Percentiles rank a stretch among this genome's conserved stretches.
Conservation (phyloP, 2,329 filamentous ascomycete species). For the Clonostachys rosea region DNA sequence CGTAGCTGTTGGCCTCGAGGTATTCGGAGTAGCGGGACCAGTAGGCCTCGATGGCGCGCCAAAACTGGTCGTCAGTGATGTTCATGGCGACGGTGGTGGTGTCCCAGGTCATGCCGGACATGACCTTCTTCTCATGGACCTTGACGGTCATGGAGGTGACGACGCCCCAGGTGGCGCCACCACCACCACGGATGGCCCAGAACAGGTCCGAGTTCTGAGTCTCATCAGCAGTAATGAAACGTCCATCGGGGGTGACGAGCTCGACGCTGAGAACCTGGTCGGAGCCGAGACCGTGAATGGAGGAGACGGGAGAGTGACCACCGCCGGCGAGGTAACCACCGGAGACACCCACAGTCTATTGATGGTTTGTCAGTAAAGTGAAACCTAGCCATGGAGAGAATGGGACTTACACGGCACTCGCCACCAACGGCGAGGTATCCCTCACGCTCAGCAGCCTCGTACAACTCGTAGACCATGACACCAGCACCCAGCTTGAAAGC, state of each 20-base stretch:
- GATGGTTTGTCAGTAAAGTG: neutral
- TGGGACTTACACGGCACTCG: slow-evolving; percentile 30
- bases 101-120: slow-evolving; percentile 27
- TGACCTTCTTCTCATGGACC: slow-evolving; percentile 21
- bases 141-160: slow-evolving; percentile 28
- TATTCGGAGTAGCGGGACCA: slow-evolving; percentile 21
- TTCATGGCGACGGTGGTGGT: slow-evolving; percentile 18
- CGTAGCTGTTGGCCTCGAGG: slow-evolving; percentile 17
- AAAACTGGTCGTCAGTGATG: slow-evolving; percentile 20
- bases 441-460: slow-evolving; percentile 39
- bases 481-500: slow-evolving; percentile 53
- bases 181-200: slow-evolving; percentile 43
- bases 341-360: slow-evolving; percentile 15
- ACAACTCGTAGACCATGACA: slow-evolving; percentile 47
- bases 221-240: slow-evolving; percentile 31
- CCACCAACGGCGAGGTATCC: slow-evolving; percentile 47
- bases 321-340: slow-evolving; percentile 27
- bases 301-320: slow-evolving; percentile 42
- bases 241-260: slow-evolving; percentile 38
- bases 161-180: slow-evolving; percentile 34
- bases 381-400: neutral
- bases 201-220: slow-evolving; percentile 39
- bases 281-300: slow-evolving; percentile 32
- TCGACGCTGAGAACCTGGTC: slow-evolving; percentile 47
- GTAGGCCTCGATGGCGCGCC: slow-evolving; percentile 21